phyloP scores from a whole-genome alignment of 768 basidiomycete species.

The Pholiota microspora region DNA sequence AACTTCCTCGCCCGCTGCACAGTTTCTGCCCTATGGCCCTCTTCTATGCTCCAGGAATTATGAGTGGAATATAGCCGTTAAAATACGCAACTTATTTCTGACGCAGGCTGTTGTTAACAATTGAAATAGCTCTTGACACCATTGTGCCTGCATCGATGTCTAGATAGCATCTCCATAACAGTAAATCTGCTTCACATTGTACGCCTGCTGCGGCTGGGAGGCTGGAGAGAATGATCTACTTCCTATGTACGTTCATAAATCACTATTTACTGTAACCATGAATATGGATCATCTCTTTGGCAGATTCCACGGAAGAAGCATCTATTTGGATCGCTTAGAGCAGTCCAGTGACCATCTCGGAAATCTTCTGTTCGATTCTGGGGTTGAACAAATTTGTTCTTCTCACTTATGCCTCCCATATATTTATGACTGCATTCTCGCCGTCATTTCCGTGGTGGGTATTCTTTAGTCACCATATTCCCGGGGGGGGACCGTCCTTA shows the following conservation, averaged over 20 bases:
- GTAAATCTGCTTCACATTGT: no score
- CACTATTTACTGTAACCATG: not conserved
- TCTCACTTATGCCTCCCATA: not conserved
- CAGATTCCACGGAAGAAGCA: not conserved
- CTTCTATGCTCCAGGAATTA: no score
- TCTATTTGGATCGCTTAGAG: not conserved
- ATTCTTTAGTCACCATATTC: not conserved
- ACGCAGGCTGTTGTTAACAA: no score
- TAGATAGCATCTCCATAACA: no score
- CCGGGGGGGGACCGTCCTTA: no score
- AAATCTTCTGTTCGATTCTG: not conserved
- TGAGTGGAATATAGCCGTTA: no score
- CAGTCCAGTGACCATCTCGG: not conserved
- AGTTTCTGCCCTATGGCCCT: no score
- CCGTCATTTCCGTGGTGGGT: not conserved
- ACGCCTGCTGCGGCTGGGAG: no score
- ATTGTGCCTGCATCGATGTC: no score
- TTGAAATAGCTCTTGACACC: no score
- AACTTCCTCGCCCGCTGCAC: no score
- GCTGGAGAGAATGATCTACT: not conserved
- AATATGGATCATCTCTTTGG: not conserved
- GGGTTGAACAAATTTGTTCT: not conserved
- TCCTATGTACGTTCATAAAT: not conserved
- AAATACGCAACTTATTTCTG: no score
- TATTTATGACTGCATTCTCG: not conserved